phyloP scores from a whole-genome alignment of 1,284 basidiomycete genomes.

The Ceratobasidium sp. region DNA sequence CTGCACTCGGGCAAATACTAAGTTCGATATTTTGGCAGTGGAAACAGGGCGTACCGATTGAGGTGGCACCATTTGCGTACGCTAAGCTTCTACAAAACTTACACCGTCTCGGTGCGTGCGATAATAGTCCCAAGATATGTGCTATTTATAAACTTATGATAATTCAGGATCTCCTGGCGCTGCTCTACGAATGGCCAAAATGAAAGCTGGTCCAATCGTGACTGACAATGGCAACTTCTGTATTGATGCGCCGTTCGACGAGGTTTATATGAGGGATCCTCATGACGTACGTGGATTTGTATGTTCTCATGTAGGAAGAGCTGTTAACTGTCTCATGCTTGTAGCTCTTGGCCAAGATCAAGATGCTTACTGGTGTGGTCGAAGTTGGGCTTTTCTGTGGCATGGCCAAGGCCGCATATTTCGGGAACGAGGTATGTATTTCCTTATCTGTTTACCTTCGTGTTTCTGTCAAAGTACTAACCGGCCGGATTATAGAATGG shows the following conservation, averaged over 20 bases:
- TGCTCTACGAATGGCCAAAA: slow-evolving; percentile 82
- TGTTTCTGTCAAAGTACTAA: slow-evolving; percentile 50
- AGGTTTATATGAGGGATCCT: slow-evolving; percentile 77
- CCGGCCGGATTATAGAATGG: slow-evolving; percentile 56
- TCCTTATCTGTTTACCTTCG: slow-evolving; percentile 43
- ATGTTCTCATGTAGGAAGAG: background rate
- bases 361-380: slow-evolving; percentile 94
- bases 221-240: slow-evolving; percentile 97
- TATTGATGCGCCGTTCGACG: slow-evolving; percentile 90
- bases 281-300: slow-evolving; percentile 66
- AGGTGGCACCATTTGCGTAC: slow-evolving; percentile 97
- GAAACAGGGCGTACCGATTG: slow-evolving; percentile 91
- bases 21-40: slow-evolving; percentile 69
- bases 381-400: slow-evolving; percentile 96
- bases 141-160: slow-evolving; percentile 45
- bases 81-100: slow-evolving; percentile 83
- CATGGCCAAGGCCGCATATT: slow-evolving; percentile 96
- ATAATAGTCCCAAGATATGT: slow-evolving; percentile 31
- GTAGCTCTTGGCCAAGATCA: slow-evolving; percentile 79
- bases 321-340: background rate
- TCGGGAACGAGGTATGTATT: slow-evolving; percentile 84
- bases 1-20: background rate
- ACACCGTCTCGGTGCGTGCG: slow-evolving; percentile 70
- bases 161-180: slow-evolving; percentile 64
- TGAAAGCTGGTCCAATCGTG: slow-evolving; percentile 93